These are phyloP conservation scores for Echium plantagineum DNA, from an alignment of 257 asterid genomes.

Conservation along the genomic window DNA sequence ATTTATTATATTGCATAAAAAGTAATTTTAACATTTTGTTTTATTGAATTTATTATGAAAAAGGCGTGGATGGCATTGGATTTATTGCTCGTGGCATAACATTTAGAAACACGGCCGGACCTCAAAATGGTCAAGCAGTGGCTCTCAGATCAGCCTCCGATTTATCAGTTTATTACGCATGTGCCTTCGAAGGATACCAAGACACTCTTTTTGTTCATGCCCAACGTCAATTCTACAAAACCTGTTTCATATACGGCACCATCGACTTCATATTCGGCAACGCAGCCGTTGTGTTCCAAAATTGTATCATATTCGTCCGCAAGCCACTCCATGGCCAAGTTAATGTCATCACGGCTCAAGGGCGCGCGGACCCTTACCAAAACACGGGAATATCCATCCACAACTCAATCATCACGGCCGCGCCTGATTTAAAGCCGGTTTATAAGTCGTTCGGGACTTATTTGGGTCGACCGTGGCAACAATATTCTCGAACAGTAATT, in stretches of 20 bases:
- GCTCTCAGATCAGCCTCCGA: conserved; percentile 25
- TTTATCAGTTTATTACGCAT: conserved; percentile 19
- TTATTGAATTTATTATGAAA: neutral
- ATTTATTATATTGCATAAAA: too few relatives aligned
- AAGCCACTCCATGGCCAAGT: conserved; percentile 17
- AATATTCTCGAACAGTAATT: conserved; percentile 12
- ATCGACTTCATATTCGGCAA: conserved; percentile 33
- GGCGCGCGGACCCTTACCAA: conserved; percentile 16
- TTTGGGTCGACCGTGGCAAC: conserved; percentile 32
- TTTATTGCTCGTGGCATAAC: conserved; percentile 28
- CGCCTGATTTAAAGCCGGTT: conserved; percentile 14
- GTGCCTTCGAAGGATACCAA: conserved; percentile 30
- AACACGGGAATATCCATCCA: conserved; percentile 9
- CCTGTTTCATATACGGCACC: conserved; percentile 27
- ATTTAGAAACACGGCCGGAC: conserved; percentile 36
- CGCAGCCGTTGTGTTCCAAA: conserved; percentile 25
- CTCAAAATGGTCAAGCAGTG: conserved; percentile 23
- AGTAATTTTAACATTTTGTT: neutral
- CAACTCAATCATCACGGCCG: conserved; percentile 8
- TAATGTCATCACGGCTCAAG: conserved; percentile 24
- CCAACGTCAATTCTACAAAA: conserved; percentile 24
- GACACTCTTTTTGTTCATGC: conserved; percentile 25
- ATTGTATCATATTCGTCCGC: conserved; percentile 14
- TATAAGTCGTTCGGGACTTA: conserved; percentile 8
- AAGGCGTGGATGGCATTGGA: conserved; percentile 27